These are phyloP conservation scores for Candida odintsovae DNA, from an alignment of 805 yeast species.

Conservation along the genomic window DNA sequence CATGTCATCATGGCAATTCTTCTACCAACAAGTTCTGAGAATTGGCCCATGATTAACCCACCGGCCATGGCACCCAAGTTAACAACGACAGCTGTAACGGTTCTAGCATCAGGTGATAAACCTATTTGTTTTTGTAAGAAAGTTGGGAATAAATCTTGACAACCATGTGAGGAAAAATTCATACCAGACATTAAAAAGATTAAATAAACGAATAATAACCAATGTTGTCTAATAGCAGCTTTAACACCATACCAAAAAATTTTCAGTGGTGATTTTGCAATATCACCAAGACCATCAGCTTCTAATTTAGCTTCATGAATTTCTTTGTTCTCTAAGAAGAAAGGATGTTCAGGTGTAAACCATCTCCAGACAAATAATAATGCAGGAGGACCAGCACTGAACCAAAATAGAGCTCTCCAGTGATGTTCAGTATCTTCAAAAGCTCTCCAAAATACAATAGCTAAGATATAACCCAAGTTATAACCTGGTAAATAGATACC, in stretches of 20 bases:
- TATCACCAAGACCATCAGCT: slow-evolving; percentile 19
- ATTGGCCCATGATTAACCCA: slow-evolving; percentile 53
- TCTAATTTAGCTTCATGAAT: slow-evolving; percentile 21
- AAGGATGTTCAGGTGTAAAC: slow-evolving; percentile 54
- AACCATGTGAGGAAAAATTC: slow-evolving; percentile 69
- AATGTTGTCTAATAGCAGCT: slow-evolving; percentile 40
- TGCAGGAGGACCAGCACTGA: slow-evolving; percentile 62
- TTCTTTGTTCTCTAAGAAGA: slow-evolving; percentile 33
- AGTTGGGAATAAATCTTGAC: slow-evolving; percentile 71
- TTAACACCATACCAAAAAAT: slow-evolving; percentile 27
- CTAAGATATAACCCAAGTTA: slow-evolving; percentile 62
- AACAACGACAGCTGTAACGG: slow-evolving; percentile 58
- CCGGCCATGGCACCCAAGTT: slow-evolving; percentile 67
- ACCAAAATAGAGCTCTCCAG: slow-evolving; percentile 75
- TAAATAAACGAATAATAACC: slow-evolving; percentile 55
- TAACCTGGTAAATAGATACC: slow-evolving; percentile 56
- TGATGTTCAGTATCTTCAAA: slow-evolving; percentile 44
- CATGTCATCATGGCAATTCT: slow-evolving; percentile 48
- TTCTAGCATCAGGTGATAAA: slow-evolving; percentile 39
- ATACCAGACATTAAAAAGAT: slow-evolving; percentile 62
- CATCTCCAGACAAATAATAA: slow-evolving; percentile 53
- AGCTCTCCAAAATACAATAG: slow-evolving; percentile 61
- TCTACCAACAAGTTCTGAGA: slow-evolving; percentile 55
- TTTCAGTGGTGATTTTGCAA: slow-evolving; percentile 16
- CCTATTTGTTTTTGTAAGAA: slow-evolving; percentile 48